Evolutionary conservation across 306 rosid genomes (phyloP).

Genomic region (Cucumis cinereus): DNA sequence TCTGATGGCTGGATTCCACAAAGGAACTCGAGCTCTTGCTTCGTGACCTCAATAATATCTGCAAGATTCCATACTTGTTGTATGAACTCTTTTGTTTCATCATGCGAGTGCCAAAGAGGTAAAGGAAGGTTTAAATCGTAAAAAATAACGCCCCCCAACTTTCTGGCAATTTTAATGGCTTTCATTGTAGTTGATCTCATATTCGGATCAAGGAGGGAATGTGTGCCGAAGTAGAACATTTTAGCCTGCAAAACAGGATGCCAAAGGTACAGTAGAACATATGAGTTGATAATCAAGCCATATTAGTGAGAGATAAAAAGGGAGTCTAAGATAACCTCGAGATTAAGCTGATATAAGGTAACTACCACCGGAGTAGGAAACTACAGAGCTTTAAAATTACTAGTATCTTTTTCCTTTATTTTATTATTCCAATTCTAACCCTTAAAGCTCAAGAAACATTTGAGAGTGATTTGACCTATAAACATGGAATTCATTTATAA

Average conservation of each 20-base stretch:
- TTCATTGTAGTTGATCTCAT: constrained; percentile 74
- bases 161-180: constrained; percentile 67
- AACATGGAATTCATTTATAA: not conserved
- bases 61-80: constrained; percentile 76
- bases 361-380: not conserved
- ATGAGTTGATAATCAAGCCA: not conserved
- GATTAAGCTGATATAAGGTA: not conserved
- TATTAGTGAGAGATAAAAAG: not conserved
- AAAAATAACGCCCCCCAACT: constrained; percentile 69
- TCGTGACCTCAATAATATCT: constrained; percentile 83
- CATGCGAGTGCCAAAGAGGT: constrained; percentile 76
- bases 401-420: not conserved
- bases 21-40: constrained; percentile 90
- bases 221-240: constrained; percentile 85
- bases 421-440: not conserved
- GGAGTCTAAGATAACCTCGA: not conserved
- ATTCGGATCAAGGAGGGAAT: constrained; percentile 74
- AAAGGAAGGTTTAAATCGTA: constrained; percentile 83
- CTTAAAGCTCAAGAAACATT: not conserved
- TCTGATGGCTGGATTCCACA: constrained; percentile 68
- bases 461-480: not conserved
- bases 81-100: constrained; percentile 61
- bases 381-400: not conserved
- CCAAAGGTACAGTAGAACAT: constrained; percentile 4
- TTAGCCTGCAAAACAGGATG: constrained; percentile 57